phyloP scores from a whole-genome alignment of 1,139 yeast species.

The Waltiozyma sp. region DNA sequence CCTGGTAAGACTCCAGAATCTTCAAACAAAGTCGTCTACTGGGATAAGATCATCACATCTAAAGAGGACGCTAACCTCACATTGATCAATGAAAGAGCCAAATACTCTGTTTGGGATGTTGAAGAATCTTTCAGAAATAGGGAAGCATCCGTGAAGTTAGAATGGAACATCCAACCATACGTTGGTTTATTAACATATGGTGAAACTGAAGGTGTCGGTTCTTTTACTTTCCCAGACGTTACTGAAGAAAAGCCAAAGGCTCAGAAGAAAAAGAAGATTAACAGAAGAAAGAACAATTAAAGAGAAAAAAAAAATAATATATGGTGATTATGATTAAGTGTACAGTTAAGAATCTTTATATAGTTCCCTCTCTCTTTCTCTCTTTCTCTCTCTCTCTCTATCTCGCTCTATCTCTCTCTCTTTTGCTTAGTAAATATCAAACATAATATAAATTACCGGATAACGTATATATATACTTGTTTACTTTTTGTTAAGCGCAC shows the following conservation, averaged over 20 bases:
- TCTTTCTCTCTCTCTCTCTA: too few relatives aligned
- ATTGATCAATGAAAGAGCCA: slow-evolving; percentile 46
- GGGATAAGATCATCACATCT: slow-evolving; percentile 73
- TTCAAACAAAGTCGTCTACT: slow-evolving; percentile 64
- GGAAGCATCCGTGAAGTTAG: slow-evolving; percentile 59
- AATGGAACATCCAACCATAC: slow-evolving; percentile 90
- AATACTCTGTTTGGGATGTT: slow-evolving; percentile 85
- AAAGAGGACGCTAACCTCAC: slow-evolving; percentile 48
- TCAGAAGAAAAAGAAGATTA: slow-evolving; percentile 8
- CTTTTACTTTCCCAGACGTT: slow-evolving; percentile 21
- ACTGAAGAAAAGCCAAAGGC: slow-evolving; percentile 8
- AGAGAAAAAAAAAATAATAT: too few relatives aligned
- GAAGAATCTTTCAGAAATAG: slow-evolving; percentile 56
- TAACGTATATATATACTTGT: not conserved
- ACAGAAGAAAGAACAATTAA: slow-evolving; percentile 8
- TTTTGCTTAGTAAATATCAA: too few relatives aligned
- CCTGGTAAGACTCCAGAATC: slow-evolving; percentile 43
- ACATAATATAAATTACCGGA: too few relatives aligned
- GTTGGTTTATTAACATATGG: slow-evolving; percentile 77
- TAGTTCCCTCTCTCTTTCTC: too few relatives aligned
- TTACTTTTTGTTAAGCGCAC: not conserved
- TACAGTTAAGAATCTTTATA: too few relatives aligned
- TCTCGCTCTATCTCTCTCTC: too few relatives aligned
- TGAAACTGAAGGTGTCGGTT: slow-evolving; percentile 32
- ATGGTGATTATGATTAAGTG: too few relatives aligned